phyloP scores from a whole-genome alignment of 257 asterid genomes.

The Gardenia jasminoides region DNA sequence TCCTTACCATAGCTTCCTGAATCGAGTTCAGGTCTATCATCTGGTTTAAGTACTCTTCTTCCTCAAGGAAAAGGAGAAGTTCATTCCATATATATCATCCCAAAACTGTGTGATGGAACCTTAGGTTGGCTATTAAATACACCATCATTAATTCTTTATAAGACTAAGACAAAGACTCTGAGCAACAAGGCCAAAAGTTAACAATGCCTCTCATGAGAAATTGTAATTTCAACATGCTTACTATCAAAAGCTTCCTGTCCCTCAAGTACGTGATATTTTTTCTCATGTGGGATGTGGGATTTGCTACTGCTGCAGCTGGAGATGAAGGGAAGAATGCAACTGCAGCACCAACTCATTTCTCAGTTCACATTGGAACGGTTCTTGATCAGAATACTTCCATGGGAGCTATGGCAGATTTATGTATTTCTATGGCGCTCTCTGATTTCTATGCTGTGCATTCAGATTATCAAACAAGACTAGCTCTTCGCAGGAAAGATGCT shows the following conservation, averaged over 20 bases:
- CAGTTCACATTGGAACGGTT: constrained; percentile 44
- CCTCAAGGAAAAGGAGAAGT: background rate
- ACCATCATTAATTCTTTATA: background rate
- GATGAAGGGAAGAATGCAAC: constrained; percentile 1
- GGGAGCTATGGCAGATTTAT: constrained; percentile 46
- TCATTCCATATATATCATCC: background rate
- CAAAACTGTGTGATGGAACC: background rate
- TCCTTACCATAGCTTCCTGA: background rate
- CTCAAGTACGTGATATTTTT: background rate
- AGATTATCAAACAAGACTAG: constrained; percentile 37
- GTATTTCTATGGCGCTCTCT: constrained; percentile 49
- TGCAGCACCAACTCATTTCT: background rate
- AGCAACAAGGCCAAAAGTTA: background rate
- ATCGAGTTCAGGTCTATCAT: background rate
- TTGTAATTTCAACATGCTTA: constrained; percentile 8
- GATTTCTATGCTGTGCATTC: constrained; percentile 44
- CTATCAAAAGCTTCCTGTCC: background rate
- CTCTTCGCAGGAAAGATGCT: constrained; percentile 34
- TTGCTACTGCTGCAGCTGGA: background rate
- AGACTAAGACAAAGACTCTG: background rate
- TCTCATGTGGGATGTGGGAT: background rate
- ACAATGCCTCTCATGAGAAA: background rate
- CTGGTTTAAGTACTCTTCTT: background rate
- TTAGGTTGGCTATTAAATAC: background rate
- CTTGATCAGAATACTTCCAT: constrained; percentile 42